These are phyloP conservation scores for Suillus placidus DNA, from an alignment of 768 basidiomycete species.

Conservation along the genomic window DNA sequence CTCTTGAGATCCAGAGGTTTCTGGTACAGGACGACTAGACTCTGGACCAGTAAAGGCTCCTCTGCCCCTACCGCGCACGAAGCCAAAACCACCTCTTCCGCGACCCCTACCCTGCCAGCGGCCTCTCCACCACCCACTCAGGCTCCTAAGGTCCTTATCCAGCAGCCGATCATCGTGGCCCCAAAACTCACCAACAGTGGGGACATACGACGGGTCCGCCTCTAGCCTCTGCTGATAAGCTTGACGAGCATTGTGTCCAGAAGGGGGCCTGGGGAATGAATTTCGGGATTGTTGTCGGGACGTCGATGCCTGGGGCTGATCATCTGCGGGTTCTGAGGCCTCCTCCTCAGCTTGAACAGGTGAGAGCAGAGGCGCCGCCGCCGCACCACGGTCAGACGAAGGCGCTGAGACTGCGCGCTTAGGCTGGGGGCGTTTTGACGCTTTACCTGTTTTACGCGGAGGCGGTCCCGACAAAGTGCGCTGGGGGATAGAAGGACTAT, in stretches of 20 bases:
- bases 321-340: slow-evolving; percentile 19
- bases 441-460: slow-evolving; percentile 47
- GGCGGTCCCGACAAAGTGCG: slow-evolving; percentile 41
- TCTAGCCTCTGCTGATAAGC: slow-evolving; percentile 84
- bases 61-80: slow-evolving; percentile 61
- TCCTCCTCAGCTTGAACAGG: slow-evolving; percentile 21
- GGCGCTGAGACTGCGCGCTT: slow-evolving; percentile 39
- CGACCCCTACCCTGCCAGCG: slow-evolving; percentile 73
- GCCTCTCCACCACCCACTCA: slow-evolving; percentile 89
- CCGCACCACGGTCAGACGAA: slow-evolving; percentile 28
- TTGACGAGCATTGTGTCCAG: slow-evolving; percentile 73
- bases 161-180: slow-evolving; percentile 90
- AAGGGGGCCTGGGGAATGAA: slow-evolving; percentile 36
- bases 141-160: slow-evolving; percentile 77
- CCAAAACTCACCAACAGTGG: slow-evolving; percentile 92
- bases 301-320: slow-evolving; percentile 43
- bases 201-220: slow-evolving; percentile 85
- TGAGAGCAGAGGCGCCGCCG: slow-evolving; percentile 13
- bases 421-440: slow-evolving; percentile 39
- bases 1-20: slow-evolving; percentile 19
- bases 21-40: slow-evolving; percentile 10
- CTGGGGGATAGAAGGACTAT: slow-evolving; percentile 34
- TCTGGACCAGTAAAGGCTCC: slow-evolving; percentile 36
- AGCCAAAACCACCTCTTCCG: slow-evolving; percentile 53
- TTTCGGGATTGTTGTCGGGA: slow-evolving; percentile 36